These are phyloP conservation scores for Vitis hybrid DNA, from an alignment of 177 flowering plant genomes.

Conservation along the genomic window DNA sequence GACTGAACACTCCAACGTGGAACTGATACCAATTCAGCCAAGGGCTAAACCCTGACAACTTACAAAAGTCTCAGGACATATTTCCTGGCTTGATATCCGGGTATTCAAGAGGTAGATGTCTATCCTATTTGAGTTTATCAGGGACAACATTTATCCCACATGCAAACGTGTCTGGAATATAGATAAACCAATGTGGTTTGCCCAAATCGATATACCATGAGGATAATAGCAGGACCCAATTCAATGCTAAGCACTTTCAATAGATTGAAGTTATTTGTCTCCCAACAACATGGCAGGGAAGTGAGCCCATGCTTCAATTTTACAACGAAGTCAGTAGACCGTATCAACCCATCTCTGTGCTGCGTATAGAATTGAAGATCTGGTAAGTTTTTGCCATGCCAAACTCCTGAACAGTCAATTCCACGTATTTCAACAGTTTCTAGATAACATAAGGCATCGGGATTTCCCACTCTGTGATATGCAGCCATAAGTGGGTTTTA, in stretches of 20 bases:
- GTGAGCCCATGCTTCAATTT: background rate
- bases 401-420: background rate
- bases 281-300: too few species aligned
- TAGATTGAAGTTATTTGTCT: background rate
- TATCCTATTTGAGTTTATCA: too few species aligned
- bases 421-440: background rate
- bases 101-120: too few species aligned
- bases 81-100: too few species aligned
- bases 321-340: background rate
- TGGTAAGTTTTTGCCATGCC: background rate
- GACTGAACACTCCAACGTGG: too few species aligned
- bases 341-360: slow-evolving; percentile 1
- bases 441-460: slow-evolving; percentile 4
- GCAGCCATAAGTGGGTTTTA: slow-evolving; percentile 22
- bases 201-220: background rate
- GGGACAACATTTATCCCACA: background rate
- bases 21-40: too few species aligned
- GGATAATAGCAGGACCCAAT: background rate
- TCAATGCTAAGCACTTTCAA: slow-evolving; percentile 2
- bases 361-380: background rate
- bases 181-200: background rate
- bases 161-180: slow-evolving; percentile 8
- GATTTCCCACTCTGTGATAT: slow-evolving; percentile 13
- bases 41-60: too few species aligned
- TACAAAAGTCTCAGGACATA: too few species aligned